A percentile compares a stretch with the other conserved stretches of the same genome.
Evolutionary conservation across 495 filamentous ascomycete genomes (phyloP).

Genomic region (Halenospora varia): DNA sequence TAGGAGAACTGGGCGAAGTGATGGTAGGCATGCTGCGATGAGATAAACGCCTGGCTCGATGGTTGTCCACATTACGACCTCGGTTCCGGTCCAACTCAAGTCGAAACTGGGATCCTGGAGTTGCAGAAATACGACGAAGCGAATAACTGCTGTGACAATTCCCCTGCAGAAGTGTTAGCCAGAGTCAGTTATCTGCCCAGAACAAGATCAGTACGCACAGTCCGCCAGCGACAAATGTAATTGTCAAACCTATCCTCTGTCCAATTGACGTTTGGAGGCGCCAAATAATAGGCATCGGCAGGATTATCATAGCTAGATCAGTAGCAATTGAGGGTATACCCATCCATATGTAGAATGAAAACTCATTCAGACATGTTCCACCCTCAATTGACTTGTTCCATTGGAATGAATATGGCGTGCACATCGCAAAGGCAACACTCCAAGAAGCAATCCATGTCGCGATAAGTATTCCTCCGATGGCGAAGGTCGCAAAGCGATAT

Average conservation of each 20-base stretch:
- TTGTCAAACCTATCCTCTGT: neutral
- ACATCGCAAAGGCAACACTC: neutral
- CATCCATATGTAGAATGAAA: neutral
- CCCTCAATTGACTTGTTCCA: neutral
- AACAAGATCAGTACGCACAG: neutral
- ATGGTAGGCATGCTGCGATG: neutral
- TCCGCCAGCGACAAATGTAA: neutral
- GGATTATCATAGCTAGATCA: neutral
- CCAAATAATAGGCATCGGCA: neutral
- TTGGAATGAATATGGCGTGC: neutral
- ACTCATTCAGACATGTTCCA: neutral
- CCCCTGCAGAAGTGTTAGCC: neutral
- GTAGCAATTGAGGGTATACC: neutral
- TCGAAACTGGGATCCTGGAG: neutral
- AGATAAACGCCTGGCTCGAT: neutral
- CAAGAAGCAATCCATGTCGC: neutral
- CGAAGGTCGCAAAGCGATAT: neutral
- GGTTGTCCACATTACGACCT: neutral
- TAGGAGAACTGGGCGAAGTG: neutral
- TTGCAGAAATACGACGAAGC: neutral
- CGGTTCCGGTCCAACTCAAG: neutral
- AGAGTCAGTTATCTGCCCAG: neutral
- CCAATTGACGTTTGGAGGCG: neutral
- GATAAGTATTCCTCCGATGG: neutral
- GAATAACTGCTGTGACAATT: neutral